Evolutionary conservation across 257 asterid genomes (phyloP).

Genomic region (Solanum appendiculatum): DNA sequence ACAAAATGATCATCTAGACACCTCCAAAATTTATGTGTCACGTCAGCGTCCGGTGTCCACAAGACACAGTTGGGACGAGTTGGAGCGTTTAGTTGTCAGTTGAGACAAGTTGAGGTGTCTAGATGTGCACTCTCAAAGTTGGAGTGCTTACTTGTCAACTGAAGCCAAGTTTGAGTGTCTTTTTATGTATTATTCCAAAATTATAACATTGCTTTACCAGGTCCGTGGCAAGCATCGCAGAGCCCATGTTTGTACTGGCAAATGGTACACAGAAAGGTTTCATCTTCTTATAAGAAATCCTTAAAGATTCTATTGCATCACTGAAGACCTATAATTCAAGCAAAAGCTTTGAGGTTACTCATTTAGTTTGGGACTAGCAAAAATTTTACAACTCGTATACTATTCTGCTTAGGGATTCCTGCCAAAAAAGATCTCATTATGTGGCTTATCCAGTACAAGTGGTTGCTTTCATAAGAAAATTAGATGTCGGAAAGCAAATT

Average conservation of each 20-base stretch:
- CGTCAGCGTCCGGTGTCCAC: background rate
- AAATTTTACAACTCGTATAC: background rate
- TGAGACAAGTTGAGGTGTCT: background rate
- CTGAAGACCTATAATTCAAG: conserved; percentile 33
- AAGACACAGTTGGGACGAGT: background rate
- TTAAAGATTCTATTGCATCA: conserved; percentile 85
- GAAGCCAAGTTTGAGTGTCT: background rate
- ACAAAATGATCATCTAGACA: background rate
- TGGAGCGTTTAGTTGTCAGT: background rate
- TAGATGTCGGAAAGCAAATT: background rate
- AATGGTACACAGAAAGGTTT: conserved; percentile 93
- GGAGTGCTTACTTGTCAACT: background rate
- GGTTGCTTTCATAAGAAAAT: background rate
- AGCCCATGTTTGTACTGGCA: conserved; percentile 46
- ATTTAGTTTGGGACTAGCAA: background rate
- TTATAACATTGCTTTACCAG: background rate
- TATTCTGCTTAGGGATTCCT: background rate
- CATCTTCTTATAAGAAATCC: conserved; percentile 75
- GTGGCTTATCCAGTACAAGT: background rate
- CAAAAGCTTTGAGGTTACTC: background rate
- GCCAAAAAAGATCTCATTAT: background rate
- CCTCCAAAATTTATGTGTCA: background rate
- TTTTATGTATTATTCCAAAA: background rate
- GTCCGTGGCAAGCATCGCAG: conserved; percentile 30
- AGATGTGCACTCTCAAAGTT: background rate